Percentiles rank a stretch among this genome's conserved stretches.
Evolutionary conservation across 805 yeast genomes (phyloP).

Genomic region (Monosporozyma yasuniensis): DNA sequence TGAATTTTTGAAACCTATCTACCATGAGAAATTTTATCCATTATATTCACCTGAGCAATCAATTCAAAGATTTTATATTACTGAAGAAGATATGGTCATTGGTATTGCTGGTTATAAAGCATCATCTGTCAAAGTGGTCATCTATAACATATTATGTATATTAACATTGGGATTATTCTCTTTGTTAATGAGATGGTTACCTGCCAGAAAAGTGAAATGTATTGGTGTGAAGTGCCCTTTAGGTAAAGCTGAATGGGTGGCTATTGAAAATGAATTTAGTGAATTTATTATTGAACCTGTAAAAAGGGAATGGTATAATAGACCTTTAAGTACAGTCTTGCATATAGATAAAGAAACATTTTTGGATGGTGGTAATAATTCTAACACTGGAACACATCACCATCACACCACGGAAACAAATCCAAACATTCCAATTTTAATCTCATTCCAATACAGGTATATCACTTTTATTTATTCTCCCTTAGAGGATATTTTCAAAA

Average conservation of each 20-base stretch:
- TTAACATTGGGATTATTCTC: conserved; percentile 65
- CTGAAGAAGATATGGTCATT: conserved; percentile 90
- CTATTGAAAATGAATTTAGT: conserved; percentile 88
- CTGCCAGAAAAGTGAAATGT: conserved; percentile 57
- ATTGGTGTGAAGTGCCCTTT: conserved; percentile 60
- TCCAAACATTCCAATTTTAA: conserved; percentile 52
- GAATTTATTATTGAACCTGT: conserved; percentile 59
- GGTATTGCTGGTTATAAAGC: conserved; percentile 86
- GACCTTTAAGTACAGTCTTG: conserved; percentile 63
- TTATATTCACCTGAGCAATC: conserved; percentile 35
- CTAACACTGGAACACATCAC: conserved; percentile 9
- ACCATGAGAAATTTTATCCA: conserved; percentile 39
- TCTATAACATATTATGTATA: conserved; percentile 48
- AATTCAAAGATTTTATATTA: conserved; percentile 79
- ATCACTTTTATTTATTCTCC: conserved; percentile 79
- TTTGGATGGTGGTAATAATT: background rate
- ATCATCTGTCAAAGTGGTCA: conserved; percentile 35
- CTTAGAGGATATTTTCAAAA: conserved; percentile 71
- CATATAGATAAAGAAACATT: conserved; percentile 17
- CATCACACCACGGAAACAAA: conserved; percentile 25
- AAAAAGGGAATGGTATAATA: conserved; percentile 52
- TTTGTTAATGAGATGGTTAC: conserved; percentile 76
- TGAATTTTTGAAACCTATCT: conserved; percentile 25
- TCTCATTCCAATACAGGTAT: conserved; percentile 73
- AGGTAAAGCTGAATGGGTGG: conserved; percentile 86